These are phyloP conservation scores for Nannochloris sp. DNA, from an alignment of 139 green algal genomes.

Conservation along the genomic window DNA sequence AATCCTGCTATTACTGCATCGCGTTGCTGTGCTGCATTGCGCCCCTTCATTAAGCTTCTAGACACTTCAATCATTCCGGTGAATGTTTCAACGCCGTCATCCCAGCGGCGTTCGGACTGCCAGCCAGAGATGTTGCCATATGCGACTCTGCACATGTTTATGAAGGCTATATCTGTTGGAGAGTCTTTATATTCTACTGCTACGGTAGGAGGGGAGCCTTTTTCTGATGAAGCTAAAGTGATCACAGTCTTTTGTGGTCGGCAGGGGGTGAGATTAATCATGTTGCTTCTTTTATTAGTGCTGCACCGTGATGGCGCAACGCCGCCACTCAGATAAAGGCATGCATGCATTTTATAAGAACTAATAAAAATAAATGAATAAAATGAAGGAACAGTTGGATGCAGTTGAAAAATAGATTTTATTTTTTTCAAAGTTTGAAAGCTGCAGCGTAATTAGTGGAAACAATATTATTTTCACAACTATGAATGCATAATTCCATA, in stretches of 20 bases:
- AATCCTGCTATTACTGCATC: slow-evolving; percentile 60
- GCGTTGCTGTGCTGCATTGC: slow-evolving; percentile 36
- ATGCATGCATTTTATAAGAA: too few relatives aligned
- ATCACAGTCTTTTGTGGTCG: too few relatives aligned
- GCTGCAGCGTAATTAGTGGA: neutral
- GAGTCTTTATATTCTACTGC: slow-evolving; percentile 38
- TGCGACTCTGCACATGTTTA: slow-evolving; percentile 46
- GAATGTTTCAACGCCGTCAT: slow-evolving; percentile 39
- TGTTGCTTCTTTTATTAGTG: too few relatives aligned
- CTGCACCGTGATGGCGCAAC: too few relatives aligned
- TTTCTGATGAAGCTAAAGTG: too few relatives aligned
- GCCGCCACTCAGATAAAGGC: too few relatives aligned
- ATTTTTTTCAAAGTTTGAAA: too few relatives aligned
- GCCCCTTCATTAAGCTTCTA: slow-evolving; percentile 36
- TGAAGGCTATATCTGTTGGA: slow-evolving; percentile 52
- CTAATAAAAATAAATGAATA: too few relatives aligned
- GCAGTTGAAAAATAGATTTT: too few relatives aligned
- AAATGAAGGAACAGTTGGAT: too few relatives aligned
- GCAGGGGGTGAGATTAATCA: too few relatives aligned
- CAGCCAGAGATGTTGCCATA: slow-evolving; percentile 50
- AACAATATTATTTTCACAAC: neutral
- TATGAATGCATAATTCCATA: neutral
- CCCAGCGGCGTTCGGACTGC: slow-evolving; percentile 36
- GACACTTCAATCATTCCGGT: slow-evolving; percentile 70
- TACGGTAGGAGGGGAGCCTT: too few relatives aligned